Evolutionary conservation across 768 basidiomycete genomes (phyloP).

Genomic region (Tulasnella sp.): DNA sequence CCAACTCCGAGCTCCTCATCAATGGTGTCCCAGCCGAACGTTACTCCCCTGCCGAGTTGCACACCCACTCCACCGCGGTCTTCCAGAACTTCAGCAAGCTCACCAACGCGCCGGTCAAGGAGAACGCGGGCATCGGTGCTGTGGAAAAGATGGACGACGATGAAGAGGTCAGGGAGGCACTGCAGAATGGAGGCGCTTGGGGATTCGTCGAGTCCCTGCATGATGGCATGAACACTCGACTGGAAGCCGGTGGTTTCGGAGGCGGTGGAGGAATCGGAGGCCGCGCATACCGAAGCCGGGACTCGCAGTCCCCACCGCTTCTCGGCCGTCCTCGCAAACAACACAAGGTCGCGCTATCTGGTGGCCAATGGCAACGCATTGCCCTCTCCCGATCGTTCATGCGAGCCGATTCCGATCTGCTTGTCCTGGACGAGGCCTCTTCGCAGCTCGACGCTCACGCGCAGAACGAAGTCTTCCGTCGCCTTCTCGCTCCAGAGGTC

Average conservation of each 20-base stretch:
- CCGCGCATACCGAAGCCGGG: conserved; percentile 6
- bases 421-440: conserved; percentile 80
- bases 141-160: conserved; percentile 64
- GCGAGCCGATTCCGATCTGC: conserved; percentile 77
- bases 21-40: conserved; percentile 71
- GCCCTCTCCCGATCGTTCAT: conserved; percentile 88
- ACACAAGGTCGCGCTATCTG: conserved; percentile 60
- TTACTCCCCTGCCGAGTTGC: conserved; percentile 69
- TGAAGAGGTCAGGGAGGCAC: conserved; percentile 63
- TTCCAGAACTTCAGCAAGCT: conserved; percentile 88
- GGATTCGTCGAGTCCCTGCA: conserved; percentile 67
- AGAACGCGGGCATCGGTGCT: conserved; percentile 85
- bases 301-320: not conserved
- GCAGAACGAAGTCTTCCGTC: conserved; percentile 20
- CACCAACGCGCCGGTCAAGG: conserved; percentile 65
- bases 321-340: conserved; percentile 18
- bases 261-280: conserved; percentile 34
- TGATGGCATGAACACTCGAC: conserved; percentile 69
- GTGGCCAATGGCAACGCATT: conserved; percentile 90
- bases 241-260: conserved; percentile 53
- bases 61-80: conserved; percentile 73
- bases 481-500: conserved; percentile 75
- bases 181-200: conserved; percentile 72
- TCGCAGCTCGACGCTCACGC: conserved; percentile 34
- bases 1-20: conserved; percentile 53